These are phyloP conservation scores for Dichotomopilus funicola DNA, from an alignment of 2,329 filamentous ascomycete species.

Conservation along the genomic window DNA sequence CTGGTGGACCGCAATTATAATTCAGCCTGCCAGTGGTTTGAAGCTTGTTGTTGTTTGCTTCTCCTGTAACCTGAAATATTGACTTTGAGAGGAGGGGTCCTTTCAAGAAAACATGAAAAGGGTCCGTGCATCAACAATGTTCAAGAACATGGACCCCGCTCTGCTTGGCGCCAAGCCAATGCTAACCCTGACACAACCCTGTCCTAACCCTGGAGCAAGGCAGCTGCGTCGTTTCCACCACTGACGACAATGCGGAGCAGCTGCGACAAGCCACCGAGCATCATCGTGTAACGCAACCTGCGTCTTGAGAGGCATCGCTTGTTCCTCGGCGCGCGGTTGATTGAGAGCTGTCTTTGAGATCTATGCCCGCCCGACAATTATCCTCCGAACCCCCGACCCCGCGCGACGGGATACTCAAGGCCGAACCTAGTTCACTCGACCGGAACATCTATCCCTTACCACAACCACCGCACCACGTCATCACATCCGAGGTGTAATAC, in stretches of 20 bases:
- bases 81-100: neutral
- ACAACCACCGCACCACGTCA: slow-evolving; percentile 16
- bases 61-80: neutral
- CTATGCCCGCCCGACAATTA: neutral
- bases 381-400: neutral
- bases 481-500: slow-evolving; percentile 1
- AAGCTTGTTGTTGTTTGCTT: too few species aligned
- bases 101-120: neutral
- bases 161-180: slow-evolving; percentile 13
- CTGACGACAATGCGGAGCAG: slow-evolving; percentile 11
- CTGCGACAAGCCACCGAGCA: neutral
- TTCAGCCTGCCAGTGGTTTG: too few species aligned
- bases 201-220: neutral
- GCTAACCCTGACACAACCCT: neutral
- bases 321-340: too few species aligned
- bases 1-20: too few species aligned
- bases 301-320: too few species aligned
- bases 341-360: neutral
- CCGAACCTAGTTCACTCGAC: neutral
- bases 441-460: neutral
- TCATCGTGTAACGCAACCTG: too few species aligned
- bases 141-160: neutral
- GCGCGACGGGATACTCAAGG: too few species aligned
- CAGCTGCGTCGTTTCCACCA: slow-evolving; percentile 11
- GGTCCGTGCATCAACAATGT: slow-evolving; percentile 11